Conservation (phyloP, 129 eudicot species). For the Artemisia annua region DNA sequence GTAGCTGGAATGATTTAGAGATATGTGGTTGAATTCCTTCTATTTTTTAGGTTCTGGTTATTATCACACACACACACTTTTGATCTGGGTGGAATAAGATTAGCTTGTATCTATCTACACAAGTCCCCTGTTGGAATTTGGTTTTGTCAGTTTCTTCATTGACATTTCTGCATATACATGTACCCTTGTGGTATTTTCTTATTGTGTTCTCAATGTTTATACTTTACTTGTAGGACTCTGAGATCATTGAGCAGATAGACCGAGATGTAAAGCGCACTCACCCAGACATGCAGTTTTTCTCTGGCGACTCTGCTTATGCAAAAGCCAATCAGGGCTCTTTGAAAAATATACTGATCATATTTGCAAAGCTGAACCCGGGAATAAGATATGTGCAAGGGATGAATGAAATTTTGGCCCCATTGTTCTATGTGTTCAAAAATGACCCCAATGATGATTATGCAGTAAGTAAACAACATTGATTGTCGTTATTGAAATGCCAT, state of each 20-base stretch:
- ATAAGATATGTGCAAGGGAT: constrained; percentile 99
- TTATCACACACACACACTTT: not conserved
- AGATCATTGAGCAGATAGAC: constrained; percentile 88
- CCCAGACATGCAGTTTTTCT: constrained; percentile 87
- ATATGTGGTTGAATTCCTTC: not conserved
- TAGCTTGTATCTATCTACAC: not conserved
- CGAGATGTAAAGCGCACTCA: constrained; percentile 97
- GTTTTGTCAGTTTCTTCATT: not conserved
- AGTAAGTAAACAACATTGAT: constrained; percentile 39
- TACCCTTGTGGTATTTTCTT: constrained; percentile 16
- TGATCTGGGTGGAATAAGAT: constrained; percentile 9
- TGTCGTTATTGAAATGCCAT: not conserved
- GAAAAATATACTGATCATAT: constrained; percentile 69
- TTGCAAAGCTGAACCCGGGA: constrained; percentile 96
- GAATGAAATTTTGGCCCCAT: constrained; percentile 96
- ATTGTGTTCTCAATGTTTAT: constrained; percentile 15
- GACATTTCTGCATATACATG: constrained; percentile 2
- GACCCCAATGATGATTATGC: constrained; percentile 83
- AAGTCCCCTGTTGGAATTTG: not conserved
- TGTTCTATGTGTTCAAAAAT: constrained; percentile 74
- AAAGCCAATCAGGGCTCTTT: constrained; percentile 82
- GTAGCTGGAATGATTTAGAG: not conserved
- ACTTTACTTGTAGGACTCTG: constrained; percentile 66
- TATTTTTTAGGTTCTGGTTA: not conserved
- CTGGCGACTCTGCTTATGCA: constrained; percentile 72